Evolutionary conservation across 164 flowering plant species (phyloP).

Genomic region (Berberis thunbergii): DNA sequence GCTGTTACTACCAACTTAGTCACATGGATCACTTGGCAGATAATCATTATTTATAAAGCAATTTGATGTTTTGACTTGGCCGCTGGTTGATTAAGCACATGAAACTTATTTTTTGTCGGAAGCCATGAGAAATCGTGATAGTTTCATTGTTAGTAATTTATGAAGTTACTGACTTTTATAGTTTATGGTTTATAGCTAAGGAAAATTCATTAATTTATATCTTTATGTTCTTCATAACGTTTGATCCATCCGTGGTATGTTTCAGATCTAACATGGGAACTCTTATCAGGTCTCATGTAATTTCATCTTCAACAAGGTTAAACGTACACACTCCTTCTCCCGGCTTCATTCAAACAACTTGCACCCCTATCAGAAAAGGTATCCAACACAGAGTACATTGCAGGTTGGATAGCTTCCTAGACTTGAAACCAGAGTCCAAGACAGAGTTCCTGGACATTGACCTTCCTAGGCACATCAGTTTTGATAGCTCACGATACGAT

Average conservation of each 20-base stretch:
- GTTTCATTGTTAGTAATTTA: too few relatives aligned
- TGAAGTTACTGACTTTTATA: too few relatives aligned
- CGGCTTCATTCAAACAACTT: constrained; percentile 3
- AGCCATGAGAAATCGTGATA: too few relatives aligned
- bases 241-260: neutral
- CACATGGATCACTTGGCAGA: too few relatives aligned
- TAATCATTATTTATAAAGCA: too few relatives aligned
- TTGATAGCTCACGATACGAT: constrained; percentile 32
- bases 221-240: neutral
- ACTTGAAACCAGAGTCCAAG: constrained; percentile 37
- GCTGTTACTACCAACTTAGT: too few relatives aligned
- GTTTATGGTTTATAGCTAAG: too few relatives aligned
- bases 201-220: neutral
- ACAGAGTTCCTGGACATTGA: constrained; percentile 35
- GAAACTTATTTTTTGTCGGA: too few relatives aligned
- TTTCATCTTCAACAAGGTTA: constrained; percentile 7
- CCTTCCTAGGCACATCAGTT: constrained; percentile 25
- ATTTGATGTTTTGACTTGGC: too few relatives aligned
- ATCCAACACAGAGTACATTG: constrained; percentile 9
- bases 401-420: constrained; percentile 46
- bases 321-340: neutral
- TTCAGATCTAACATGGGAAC: constrained; percentile 24
- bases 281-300: constrained; percentile 11
- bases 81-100: too few relatives aligned
- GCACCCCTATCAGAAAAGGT: constrained; percentile 12